phyloP scores from a whole-genome alignment of 139 green algal genomes.

The Volvox africanus region DNA sequence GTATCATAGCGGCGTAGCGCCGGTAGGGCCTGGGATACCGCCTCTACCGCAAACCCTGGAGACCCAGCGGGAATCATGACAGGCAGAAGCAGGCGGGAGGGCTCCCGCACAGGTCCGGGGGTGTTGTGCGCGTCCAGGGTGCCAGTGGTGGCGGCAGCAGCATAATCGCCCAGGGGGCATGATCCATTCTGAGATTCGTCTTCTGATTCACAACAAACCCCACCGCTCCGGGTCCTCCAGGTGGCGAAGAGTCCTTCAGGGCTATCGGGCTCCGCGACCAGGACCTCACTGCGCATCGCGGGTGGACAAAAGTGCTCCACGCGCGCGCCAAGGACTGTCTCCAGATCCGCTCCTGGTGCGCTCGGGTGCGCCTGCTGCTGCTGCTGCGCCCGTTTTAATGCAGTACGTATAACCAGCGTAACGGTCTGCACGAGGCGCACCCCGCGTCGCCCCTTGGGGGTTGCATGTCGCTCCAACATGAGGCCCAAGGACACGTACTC shows the following conservation, averaged over 20 bases:
- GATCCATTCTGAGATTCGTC: too few species aligned
- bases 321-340: slow-evolving; percentile 16
- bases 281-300: slow-evolving; percentile 60
- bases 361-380: background rate
- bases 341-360: slow-evolving; percentile 27
- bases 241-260: too few species aligned
- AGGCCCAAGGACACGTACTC: slow-evolving; percentile 73
- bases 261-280: slow-evolving; percentile 41
- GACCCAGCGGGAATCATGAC: background rate
- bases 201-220: too few species aligned
- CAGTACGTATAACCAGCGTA: slow-evolving; percentile 58
- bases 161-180: too few species aligned
- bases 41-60: background rate
- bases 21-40: background rate
- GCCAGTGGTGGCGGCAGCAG: too few species aligned
- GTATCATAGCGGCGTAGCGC: slow-evolving; percentile 27
- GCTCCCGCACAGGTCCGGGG: too few species aligned
- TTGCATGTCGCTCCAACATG: slow-evolving; percentile 10
- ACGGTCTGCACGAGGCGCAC: slow-evolving; percentile 60
- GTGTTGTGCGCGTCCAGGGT: background rate
- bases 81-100: background rate
- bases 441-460: background rate
- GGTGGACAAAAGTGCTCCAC: slow-evolving; percentile 54
- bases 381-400: background rate
- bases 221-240: too few species aligned